These are phyloP conservation scores for Phytophthora sp. DNA, from an alignment of 352 stramenopile species.

Conservation along the genomic window DNA sequence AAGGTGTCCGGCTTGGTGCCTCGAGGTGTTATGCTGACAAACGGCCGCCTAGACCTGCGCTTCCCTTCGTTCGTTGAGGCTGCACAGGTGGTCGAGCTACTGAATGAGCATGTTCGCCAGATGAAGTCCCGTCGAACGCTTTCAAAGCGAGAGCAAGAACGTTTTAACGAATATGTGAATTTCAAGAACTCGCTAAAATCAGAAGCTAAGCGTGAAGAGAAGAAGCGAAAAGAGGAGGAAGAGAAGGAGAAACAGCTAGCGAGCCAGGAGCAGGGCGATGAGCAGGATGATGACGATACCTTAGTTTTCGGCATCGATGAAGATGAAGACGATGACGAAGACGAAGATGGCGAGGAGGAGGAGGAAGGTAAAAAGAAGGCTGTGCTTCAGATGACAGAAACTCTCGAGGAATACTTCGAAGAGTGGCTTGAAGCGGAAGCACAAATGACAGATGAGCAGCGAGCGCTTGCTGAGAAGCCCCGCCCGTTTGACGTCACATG, in stretches of 20 bases:
- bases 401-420: conserved; percentile 53
- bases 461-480: conserved; percentile 44
- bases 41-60: conserved; percentile 74
- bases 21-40: conserved; percentile 71
- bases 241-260: conserved; percentile 7
- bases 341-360: conserved; percentile 42
- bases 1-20: conserved; percentile 63
- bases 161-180: conserved; percentile 46
- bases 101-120: conserved; percentile 53
- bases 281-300: conserved; percentile 23
- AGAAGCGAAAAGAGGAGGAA: conserved; percentile 26
- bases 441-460: conserved; percentile 43
- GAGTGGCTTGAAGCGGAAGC: conserved; percentile 42
- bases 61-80: conserved; percentile 79
- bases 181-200: conserved; percentile 31
- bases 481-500: conserved; percentile 82
- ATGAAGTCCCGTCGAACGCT: conserved; percentile 64
- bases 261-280: background rate
- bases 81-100: conserved; percentile 71
- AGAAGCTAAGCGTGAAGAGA: conserved; percentile 13
- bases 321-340: conserved; percentile 30
- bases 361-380: conserved; percentile 27
- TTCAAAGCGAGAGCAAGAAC: conserved; percentile 47
- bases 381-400: conserved; percentile 24
- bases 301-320: conserved; percentile 34